Evolutionary conservation across 176 grass and related monocot genomes (phyloP).

Genomic region (Poa annua): DNA sequence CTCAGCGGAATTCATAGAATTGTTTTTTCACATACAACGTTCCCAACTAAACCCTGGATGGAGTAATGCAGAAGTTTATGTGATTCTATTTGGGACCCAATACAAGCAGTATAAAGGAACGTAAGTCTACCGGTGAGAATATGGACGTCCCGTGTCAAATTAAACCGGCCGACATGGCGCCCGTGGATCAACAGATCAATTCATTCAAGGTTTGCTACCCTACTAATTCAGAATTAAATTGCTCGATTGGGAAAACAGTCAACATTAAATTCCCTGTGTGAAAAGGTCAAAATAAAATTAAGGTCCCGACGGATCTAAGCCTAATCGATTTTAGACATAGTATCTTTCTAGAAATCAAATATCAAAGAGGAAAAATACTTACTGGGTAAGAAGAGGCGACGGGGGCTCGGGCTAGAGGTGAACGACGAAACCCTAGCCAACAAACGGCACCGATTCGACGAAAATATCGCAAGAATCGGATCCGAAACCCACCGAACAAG

Average conservation of each 20-base stretch:
- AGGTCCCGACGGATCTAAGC: neutral
- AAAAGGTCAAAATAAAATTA: slow-evolving; percentile 14
- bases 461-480: neutral
- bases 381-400: neutral
- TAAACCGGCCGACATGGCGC: neutral
- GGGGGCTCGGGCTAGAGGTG: neutral
- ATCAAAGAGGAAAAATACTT: neutral
- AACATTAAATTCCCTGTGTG: neutral
- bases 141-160: neutral
- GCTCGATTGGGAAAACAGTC: neutral
- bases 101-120: neutral
- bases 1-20: neutral
- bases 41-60: neutral
- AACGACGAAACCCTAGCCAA: slow-evolving; percentile 42
- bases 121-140: neutral
- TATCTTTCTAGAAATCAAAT: neutral
- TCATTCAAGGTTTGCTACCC: neutral
- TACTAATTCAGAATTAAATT: slow-evolving; percentile 1
- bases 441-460: neutral
- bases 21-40: neutral
- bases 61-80: neutral
- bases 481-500: neutral
- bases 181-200: neutral
- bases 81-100: neutral
- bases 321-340: neutral